Base-by-base conservation (phyloP, 2,329 filamentous ascomycete genomes). In the Mariannaea elegans region DNA sequence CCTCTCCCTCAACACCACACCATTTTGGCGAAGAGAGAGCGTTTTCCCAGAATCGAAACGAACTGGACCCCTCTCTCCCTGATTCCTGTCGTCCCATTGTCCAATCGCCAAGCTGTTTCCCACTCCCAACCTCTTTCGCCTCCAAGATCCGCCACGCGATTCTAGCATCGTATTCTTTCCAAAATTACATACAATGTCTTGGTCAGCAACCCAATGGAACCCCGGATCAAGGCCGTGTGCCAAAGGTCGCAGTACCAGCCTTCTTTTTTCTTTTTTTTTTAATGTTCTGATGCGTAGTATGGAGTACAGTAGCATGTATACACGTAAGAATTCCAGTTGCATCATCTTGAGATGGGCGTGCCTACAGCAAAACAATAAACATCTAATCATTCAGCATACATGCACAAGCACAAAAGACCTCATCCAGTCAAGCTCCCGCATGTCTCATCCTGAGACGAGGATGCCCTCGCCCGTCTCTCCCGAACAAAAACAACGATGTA, bases 111-210 rank as follows among this genome's bases (percentile, higher is more conserved):
- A 47, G 27, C 36, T 29, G n/a, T 19, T 42, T 44, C 44, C 34
- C 49, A 42, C 56, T 59, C 56, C 18, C 38, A 21, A 18, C 55
- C 41, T 34, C 41, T 51, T 16, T n/a, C 49, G 7, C 48, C n/a
- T 57, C 39, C 42, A 36, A 59, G 56, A 59, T 59, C 56, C 49
- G 56, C 24, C 56, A 59, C 56, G 56, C 56, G 56, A 53, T 59
- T 53, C 32, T 48, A 19, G 42, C 49, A 59, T 53, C 56, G 56
- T 59, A 59, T 53, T 49, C 13, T 18, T 44, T 31, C 41, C 24
- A 27, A 27, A 27, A 27, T 27, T 27, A 27, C 9, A 27, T 9
- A 27, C 24, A 27, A 57, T 46, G 47, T 46, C 47, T 51, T 41
- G 34, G 47, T 23, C n/a, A n/a, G n/a, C n/a, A n/a, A n/a, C n/a